Conservation (phyloP, 352 stramenopile genomes). For the Globisporangium takayamanum region DNA sequence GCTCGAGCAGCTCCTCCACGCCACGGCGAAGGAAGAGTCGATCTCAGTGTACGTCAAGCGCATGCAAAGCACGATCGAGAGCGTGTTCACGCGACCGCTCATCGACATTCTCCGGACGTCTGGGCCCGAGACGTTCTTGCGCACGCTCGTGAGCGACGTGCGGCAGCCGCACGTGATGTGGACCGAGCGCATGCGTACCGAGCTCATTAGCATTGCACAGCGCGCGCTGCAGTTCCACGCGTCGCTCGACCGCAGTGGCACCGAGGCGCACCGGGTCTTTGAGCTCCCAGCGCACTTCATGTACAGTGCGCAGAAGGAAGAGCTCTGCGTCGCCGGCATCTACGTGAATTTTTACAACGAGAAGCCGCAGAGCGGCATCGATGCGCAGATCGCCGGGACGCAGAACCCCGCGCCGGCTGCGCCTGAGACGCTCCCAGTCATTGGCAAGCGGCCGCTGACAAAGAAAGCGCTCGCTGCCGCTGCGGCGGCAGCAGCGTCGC, state of each 20-base stretch:
- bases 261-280: slow-evolving; percentile 67
- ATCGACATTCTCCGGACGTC: slow-evolving; percentile 65
- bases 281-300: slow-evolving; percentile 69
- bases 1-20: slow-evolving; percentile 60
- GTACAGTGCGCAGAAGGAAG: slow-evolving; percentile 77
- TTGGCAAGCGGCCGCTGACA: slow-evolving; percentile 8
- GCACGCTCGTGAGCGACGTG: slow-evolving; percentile 66
- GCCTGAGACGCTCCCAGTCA: slow-evolving; percentile 4
- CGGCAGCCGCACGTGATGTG: slow-evolving; percentile 83
- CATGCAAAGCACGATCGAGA: slow-evolving; percentile 83
- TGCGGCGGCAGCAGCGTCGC: slow-evolving; percentile 14
- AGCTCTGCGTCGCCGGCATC: slow-evolving; percentile 79
- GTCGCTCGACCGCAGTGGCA: slow-evolving; percentile 40
- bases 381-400: slow-evolving; percentile 70
- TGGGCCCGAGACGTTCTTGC: slow-evolving; percentile 59
- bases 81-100: slow-evolving; percentile 68
- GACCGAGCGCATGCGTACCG: slow-evolving; percentile 76
- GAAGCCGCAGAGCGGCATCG: slow-evolving; percentile 64
- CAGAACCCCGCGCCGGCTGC: slow-evolving; percentile 25
- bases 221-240: slow-evolving; percentile 70
- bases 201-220: slow-evolving; percentile 61
- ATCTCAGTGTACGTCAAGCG: slow-evolving; percentile 71
- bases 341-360: slow-evolving; percentile 89
- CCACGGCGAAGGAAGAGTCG: slow-evolving; percentile 60
- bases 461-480: slow-evolving; percentile 18